Evolutionary conservation across 257 asterid genomes (phyloP).

Genomic region (Fraxinus quadrangulata): DNA sequence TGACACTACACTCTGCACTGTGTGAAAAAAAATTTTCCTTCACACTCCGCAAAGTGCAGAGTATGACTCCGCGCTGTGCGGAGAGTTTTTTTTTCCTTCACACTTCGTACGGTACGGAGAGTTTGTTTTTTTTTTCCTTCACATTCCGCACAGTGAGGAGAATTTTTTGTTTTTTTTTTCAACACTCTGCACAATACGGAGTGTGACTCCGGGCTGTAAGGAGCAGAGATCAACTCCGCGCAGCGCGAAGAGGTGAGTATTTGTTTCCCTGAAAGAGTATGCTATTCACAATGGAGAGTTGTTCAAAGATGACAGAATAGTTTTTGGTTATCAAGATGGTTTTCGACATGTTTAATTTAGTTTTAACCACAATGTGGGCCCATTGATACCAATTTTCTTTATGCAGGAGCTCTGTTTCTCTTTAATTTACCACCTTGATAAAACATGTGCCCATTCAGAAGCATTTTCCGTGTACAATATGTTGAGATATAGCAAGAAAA

Average conservation of each 20-base stretch:
- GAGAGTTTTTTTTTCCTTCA: too few species aligned
- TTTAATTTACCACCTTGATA: conserved; percentile 79
- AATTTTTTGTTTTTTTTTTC: too few species aligned
- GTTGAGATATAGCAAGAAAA: conserved; percentile 74
- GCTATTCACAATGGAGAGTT: conserved; percentile 7
- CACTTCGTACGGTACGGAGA: too few species aligned
- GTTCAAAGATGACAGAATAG: conserved; percentile 14
- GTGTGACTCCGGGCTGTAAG: too few species aligned
- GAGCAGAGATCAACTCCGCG: too few species aligned
- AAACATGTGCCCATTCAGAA: conserved; percentile 69
- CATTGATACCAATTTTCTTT: conserved; percentile 27
- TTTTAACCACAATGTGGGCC: conserved; percentile 13
- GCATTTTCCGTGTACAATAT: conserved; percentile 84
- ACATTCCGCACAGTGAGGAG: too few species aligned
- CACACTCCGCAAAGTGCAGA: too few species aligned
- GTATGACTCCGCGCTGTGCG: too few species aligned
- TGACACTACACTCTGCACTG: too few species aligned
- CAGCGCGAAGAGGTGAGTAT: background rate
- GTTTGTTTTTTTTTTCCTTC: too few species aligned
- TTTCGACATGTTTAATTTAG: conserved; percentile 8
- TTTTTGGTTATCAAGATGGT: conserved; percentile 7
- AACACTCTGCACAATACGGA: too few species aligned
- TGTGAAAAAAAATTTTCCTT: too few species aligned
- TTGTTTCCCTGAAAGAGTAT: conserved; percentile 6
- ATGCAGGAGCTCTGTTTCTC: conserved; percentile 62